Conservation (phyloP, 495 filamentous ascomycete genomes). For the Tuber melanosporum region DNA sequence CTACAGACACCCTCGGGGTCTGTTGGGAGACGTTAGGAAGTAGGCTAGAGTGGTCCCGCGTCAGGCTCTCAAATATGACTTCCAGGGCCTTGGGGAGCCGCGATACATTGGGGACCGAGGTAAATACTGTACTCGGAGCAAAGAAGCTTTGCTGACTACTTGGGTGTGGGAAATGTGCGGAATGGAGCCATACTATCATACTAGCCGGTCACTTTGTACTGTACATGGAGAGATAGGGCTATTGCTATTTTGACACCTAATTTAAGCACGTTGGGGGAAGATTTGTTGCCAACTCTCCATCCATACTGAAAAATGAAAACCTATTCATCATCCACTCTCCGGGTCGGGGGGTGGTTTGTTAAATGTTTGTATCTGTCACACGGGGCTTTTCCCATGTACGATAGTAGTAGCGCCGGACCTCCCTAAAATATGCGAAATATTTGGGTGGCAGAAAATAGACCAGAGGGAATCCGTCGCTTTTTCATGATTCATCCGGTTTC, state of each 20-base stretch:
- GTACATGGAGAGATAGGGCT: background rate
- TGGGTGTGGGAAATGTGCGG: background rate
- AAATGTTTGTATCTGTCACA: no score
- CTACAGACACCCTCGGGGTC: background rate
- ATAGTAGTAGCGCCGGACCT: no score
- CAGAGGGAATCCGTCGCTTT: no score
- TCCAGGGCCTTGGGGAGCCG: background rate
- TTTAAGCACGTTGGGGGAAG: background rate
- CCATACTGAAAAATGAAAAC: no score
- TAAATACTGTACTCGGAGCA: background rate
- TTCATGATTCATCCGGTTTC: no score
- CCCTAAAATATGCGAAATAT: no score
- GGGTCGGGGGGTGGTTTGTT: no score
- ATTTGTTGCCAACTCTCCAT: background rate
- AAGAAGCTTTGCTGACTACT: background rate
- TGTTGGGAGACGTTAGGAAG: background rate
- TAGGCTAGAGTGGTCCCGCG: background rate
- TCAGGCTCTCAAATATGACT: background rate
- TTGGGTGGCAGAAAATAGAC: no score
- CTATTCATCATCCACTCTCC: no score
- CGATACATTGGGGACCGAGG: background rate
- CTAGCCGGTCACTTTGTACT: background rate
- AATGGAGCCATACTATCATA: background rate
- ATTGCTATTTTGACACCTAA: background rate
- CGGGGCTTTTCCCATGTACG: no score